These are phyloP conservation scores for Arabis hirsuta DNA, from an alignment of 345 rosid genomes.

Conservation along the genomic window DNA sequence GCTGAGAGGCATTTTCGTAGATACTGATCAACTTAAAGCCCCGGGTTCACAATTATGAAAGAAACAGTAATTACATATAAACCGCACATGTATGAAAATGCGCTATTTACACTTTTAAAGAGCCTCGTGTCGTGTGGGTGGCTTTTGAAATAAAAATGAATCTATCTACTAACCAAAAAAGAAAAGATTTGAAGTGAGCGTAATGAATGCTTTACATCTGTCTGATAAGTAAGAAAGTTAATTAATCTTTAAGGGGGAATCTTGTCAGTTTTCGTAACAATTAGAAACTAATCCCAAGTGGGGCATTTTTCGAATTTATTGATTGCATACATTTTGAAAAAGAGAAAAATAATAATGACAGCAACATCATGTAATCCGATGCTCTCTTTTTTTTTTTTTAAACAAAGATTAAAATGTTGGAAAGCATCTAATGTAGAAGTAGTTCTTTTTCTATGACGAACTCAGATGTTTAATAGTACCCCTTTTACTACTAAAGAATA, in stretches of 20 bases:
- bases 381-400: too few species aligned
- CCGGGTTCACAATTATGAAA: not conserved
- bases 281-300: constrained; percentile 38
- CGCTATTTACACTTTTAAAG: not conserved
- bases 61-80: not conserved
- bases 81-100: not conserved
- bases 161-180: too few species aligned
- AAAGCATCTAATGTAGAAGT: constrained; percentile 10
- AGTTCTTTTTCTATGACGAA: not conserved
- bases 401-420: too few species aligned
- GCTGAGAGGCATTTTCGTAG: not conserved
- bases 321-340: not conserved
- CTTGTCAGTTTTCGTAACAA: constrained; percentile 33
- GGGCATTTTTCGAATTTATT: constrained; percentile 34
- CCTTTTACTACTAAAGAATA: too few species aligned
- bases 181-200: not conserved
- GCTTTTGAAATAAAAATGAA: too few species aligned
- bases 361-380: not conserved
- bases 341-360: not conserved
- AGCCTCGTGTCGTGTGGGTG: not conserved
- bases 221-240: not conserved
- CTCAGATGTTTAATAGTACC: not conserved
- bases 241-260: constrained; percentile 19
- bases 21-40: not conserved
- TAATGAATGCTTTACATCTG: constrained; percentile 22